Base-by-base conservation (phyloP, 306 rosid species). In the Dryas drummondii region DNA sequence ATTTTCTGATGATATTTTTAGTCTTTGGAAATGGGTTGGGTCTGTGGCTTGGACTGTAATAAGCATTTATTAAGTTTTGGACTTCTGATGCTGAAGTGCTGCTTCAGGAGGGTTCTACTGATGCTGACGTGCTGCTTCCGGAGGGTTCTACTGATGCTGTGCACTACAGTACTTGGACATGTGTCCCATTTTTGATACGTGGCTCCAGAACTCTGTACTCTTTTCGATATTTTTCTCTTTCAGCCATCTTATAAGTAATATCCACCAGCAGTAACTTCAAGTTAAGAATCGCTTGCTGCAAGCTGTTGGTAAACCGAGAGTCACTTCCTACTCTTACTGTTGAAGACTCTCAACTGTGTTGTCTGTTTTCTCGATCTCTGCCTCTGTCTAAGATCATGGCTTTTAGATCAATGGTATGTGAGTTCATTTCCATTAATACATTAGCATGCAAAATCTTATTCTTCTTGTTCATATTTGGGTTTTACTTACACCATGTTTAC, bases 351-450 rank as follows among this genome's bases (percentile, higher is more conserved):
- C 37, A 32, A 32, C 37, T 32, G 41, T 7, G 1, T 7, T 52
- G 19, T 40, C 37, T 49, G 1, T 41, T 10, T 12, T 71, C 37
- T 32, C 37, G 2, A 1, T 32, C 19, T 6, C 6, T 37, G n/a
- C 3, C 66, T 37, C 51, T 13, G 45, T 56, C 8, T 12, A 26
- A 56, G 68, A 70, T 70, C 79, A 85, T 87, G 93, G 78, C 85
- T 60, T 76, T 80, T 52, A 79, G 81, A 78, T 82, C 84, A 19
- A 66, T 73, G 91, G 93, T 90, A 78, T 5, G 75, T 69, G 16
- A 1, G 15, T 42, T 10, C 40, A 22, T 50, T 40, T 14, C 17
- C 6, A 1, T 5, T 66, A 45, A 6, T 16, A 14, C 4, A 11
- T 58, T 58, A 11, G 9, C 17, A 22, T 22, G 45, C 3, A 4